Evolutionary conservation across 1,139 yeast genomes (phyloP), one percentile per base, ranked within the genome.

Genomic region (Entelexis paramagnoliae): DNA sequence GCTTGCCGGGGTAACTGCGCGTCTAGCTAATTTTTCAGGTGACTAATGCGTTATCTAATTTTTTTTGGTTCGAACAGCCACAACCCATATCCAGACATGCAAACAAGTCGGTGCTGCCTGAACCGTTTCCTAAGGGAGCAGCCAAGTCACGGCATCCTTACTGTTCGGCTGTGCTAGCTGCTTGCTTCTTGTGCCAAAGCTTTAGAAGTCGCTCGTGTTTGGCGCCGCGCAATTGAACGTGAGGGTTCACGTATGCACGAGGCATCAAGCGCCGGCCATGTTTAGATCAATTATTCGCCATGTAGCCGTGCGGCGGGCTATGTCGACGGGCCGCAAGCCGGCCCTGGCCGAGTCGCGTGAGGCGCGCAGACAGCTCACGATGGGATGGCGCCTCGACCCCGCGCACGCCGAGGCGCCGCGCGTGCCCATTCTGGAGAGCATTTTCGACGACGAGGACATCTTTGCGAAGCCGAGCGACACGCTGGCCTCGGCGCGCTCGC

Each of bases 371-470:
- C 58, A 55, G 33, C 39, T 44, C 10, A 28, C 46, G 20, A 35
- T 40, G 48, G 58, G 58, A 17, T 26, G 32, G 29, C 36, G 7
- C 16, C 51, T 55, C 6, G 55, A 49, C n/a, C 51, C 54, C 1
- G 49, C 24, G 17, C 28, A 22, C 9, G 36, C 28, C 6, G 42
- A 28, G n/a, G 51, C 50, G 36, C 48, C 51, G 13, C 2, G 19
- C 6, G 52, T 49, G 16, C 50, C 59, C 1, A 34, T 59, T 3
- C 46, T 59, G 17, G 62, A 59, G 30, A 28, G 40, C 13, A 22
- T 55, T 4, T 59, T 58, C 41, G 50, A 48, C 38, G 62, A 59
- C 35, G 48, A 41, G 16, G 44, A 51, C 20, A 33, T 60, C 13
- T 59, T 51, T 47, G 30, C 41, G n/a, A 11, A 16, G 19, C 45